Evolutionary conservation across 495 filamentous ascomycete genomes (phyloP).

Genomic region (Amniculicola lignicola): DNA sequence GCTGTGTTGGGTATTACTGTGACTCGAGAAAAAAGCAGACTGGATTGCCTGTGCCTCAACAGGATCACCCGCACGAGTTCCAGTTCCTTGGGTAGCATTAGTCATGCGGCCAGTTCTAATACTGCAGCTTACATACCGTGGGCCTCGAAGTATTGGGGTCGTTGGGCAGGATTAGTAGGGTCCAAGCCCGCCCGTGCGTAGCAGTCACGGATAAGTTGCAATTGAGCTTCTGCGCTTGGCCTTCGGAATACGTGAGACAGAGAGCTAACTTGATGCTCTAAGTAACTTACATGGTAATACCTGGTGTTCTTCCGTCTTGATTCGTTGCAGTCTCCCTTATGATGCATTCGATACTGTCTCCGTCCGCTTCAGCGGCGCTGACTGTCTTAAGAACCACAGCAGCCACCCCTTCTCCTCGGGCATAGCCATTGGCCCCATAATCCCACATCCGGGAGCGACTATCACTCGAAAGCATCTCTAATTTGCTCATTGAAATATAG

Average conservation of each 20-base stretch:
- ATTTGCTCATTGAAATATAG: background rate
- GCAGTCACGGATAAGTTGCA: background rate
- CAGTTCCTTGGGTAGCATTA: background rate
- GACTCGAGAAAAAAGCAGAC: background rate
- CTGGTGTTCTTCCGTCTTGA: slow-evolving; percentile 44
- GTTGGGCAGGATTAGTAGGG: background rate
- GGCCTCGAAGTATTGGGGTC: background rate
- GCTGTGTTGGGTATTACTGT: background rate
- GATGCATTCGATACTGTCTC: slow-evolving; percentile 44
- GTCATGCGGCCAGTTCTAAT: too few relatives aligned
- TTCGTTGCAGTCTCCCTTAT: slow-evolving; percentile 45
- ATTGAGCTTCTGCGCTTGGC: background rate
- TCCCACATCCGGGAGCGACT: slow-evolving; percentile 38
- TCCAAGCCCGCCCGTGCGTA: background rate
- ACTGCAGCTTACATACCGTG: too few relatives aligned
- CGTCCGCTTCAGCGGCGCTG: slow-evolving; percentile 29
- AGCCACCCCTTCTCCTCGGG: slow-evolving; percentile 46
- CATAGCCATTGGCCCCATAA: slow-evolving; percentile 44
- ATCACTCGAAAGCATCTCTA: background rate
- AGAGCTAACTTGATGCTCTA: too few relatives aligned
- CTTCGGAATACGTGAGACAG: too few relatives aligned
- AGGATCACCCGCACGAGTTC: background rate
- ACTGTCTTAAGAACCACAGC: slow-evolving; percentile 42
- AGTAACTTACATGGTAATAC: slow-evolving; percentile 5
- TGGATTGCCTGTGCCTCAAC: background rate